Evolutionary conservation across 495 filamentous ascomycete genomes (phyloP).

Genomic region (Neurospora cerealis): DNA sequence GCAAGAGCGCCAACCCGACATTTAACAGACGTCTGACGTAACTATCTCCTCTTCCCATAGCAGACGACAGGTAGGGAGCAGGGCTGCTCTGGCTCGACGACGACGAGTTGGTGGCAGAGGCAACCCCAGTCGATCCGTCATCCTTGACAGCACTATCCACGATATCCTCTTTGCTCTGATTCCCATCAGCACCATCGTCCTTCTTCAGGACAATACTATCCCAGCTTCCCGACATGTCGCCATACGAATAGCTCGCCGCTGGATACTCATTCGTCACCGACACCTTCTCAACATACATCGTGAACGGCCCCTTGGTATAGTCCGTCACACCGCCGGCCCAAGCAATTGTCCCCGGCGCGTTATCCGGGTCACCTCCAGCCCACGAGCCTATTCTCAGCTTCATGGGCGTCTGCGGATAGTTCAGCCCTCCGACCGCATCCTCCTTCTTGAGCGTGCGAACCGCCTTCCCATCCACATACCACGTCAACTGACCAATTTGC

Average conservation of each 20-base stretch:
- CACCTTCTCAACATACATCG: slow-evolving; percentile 69
- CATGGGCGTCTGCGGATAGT: slow-evolving; percentile 83
- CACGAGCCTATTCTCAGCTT: slow-evolving; percentile 71
- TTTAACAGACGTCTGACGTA: background rate
- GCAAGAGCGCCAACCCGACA: background rate
- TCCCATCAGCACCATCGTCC: background rate
- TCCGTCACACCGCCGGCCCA: slow-evolving; percentile 77
- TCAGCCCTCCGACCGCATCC: slow-evolving; percentile 46
- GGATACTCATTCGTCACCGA: slow-evolving; percentile 56
- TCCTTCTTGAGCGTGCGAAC: slow-evolving; percentile 56
- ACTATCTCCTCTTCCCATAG: background rate
- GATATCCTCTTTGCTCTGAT: background rate
- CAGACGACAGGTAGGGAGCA: background rate
- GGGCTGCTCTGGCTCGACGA: background rate
- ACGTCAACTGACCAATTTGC: slow-evolving; percentile 61
- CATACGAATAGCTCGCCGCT: slow-evolving; percentile 63
- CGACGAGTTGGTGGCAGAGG: background rate
- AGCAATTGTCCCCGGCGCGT: slow-evolving; percentile 64
- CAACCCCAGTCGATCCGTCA: background rate
- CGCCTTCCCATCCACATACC: slow-evolving; percentile 62
- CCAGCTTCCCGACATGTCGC: slow-evolving; percentile 57
- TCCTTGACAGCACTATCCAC: background rate
- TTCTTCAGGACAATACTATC: slow-evolving; percentile 42
- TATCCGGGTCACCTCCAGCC: slow-evolving; percentile 63
- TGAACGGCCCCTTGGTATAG: slow-evolving; percentile 63